Evolutionary conservation across 495 filamentous ascomycete genomes (phyloP).

Genomic region (Penicillium atrosanguineum): DNA sequence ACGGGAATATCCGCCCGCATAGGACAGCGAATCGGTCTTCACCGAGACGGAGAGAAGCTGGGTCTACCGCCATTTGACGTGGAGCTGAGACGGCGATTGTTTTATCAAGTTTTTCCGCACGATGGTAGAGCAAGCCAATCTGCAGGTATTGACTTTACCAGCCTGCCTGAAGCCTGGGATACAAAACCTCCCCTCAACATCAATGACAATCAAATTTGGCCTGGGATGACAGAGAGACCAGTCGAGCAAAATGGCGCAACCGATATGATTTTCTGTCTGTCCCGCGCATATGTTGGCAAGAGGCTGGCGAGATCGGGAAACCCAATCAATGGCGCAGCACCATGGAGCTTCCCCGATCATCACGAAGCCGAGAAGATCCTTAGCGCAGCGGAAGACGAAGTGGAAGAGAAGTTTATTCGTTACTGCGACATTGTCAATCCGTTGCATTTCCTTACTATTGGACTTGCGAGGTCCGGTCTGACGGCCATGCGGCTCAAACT

Average conservation of each 20-base stretch:
- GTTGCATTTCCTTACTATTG: slow-evolving; percentile 65
- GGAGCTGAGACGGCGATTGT: slow-evolving; percentile 48
- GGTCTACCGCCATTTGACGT: slow-evolving; percentile 47
- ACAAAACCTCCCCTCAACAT: slow-evolving; percentile 49
- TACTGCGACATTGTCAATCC: slow-evolving; percentile 58
- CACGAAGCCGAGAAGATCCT: slow-evolving; percentile 41
- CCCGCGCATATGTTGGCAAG: slow-evolving; percentile 48
- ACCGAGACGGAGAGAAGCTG: slow-evolving; percentile 43
- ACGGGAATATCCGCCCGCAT: slow-evolving; percentile 47
- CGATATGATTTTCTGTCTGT: slow-evolving; percentile 77
- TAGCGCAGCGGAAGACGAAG: slow-evolving; percentile 21
- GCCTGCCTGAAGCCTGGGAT: slow-evolving; percentile 22
- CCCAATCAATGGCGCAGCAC: slow-evolving; percentile 2
- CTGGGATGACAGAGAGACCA: slow-evolving; percentile 24
- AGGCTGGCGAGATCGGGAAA: slow-evolving; percentile 7
- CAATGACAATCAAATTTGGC: slow-evolving; percentile 54
- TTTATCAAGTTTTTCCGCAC: slow-evolving; percentile 42
- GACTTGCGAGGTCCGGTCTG: slow-evolving; percentile 29
- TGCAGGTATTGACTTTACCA: slow-evolving; percentile 19
- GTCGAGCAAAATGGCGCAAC: slow-evolving; percentile 56
- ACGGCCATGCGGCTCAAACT: slow-evolving; percentile 17
- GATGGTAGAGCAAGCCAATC: slow-evolving; percentile 35
- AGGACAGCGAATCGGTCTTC: slow-evolving; percentile 48
- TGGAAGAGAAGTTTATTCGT: slow-evolving; percentile 46
- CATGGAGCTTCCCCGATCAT: slow-evolving; percentile 20